Base-by-base conservation (phyloP, 345 rosid species). In the Bruguiera gymnorhiza region DNA sequence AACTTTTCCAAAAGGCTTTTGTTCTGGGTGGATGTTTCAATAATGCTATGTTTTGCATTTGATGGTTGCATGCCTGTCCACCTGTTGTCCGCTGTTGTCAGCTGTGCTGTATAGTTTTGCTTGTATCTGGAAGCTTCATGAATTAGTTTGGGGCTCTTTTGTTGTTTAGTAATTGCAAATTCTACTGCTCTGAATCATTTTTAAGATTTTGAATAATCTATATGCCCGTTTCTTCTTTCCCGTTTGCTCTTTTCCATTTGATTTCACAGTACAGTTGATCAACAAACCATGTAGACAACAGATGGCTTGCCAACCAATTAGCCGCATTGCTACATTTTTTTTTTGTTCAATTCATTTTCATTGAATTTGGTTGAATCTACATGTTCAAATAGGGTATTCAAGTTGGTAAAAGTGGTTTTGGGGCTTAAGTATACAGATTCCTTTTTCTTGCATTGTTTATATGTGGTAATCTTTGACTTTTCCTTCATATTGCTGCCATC, bases 1-100 rank as follows among this genome's bases (percentile, higher is more conserved):
- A 64, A 46, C 2, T 16, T 18, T 9, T 32, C 11, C 50, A 34
- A 16, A 9, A 50, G 36, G 69, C 31, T 62, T 60, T 21, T 48
- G 30, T 43, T 54, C 43, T 56, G 15, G 9, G 51, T 43, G 65
- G 48, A 54, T 27, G 39, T 46, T 34, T 56, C 29, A 20, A 54
- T 74, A 21, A 8, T 29, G 24, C 9, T 19, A 5, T 29, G 55
- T 68, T 27, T 68, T 53, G 55, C 30, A 61, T 67, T 54, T 60
- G 62, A 67, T 53, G 67, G 68, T 46, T 78, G 77, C 73, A 80
- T 80, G 73, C 72, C 56, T 74, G 63, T 65, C 68, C 82, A 70
- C 75, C 73, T 82, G 83, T 82, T 70, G 69, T 62, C 57, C 72
- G 37, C 34, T 68, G 58, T 32, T 59, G 60, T 26, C 62, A 3